Percentiles rank a stretch among this genome's conserved stretches.
Conservation (phyloP, 1,139 yeast species). For the Debaryomyces psychrophilus region DNA sequence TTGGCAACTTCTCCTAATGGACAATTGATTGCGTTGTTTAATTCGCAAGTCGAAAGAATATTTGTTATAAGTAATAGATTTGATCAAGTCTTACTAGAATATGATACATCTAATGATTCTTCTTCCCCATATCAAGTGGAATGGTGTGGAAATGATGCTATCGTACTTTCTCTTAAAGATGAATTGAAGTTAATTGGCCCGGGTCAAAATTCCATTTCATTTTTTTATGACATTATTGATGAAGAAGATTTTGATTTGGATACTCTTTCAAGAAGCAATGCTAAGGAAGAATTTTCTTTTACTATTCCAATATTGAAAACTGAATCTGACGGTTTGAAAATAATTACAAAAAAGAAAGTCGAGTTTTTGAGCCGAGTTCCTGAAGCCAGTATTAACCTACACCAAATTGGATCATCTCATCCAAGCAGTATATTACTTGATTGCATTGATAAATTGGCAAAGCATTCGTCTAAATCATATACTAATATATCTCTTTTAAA, state of each 20-base stretch:
- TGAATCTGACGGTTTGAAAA: conserved; percentile 73
- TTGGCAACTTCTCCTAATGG: conserved; percentile 64
- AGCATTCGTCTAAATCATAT: conserved; percentile 81
- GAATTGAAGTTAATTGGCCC: conserved; percentile 77
- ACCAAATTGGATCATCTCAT: conserved; percentile 80
- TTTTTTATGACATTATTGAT: conserved; percentile 43
- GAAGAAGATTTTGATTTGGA: conserved; percentile 36
- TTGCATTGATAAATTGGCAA: conserved; percentile 72
- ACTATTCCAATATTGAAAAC: conserved; percentile 46
- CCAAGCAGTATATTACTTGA: conserved; percentile 84
- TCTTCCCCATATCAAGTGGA: conserved; percentile 48
- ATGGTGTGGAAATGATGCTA: conserved; percentile 91
- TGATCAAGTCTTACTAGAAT: conserved; percentile 55
- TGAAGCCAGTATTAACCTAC: conserved; percentile 58
- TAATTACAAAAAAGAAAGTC: conserved; percentile 59
- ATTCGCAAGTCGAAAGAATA: conserved; percentile 44
- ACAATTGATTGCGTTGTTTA: conserved; percentile 60
- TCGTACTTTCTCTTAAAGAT: conserved; percentile 61
- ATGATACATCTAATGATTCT: conserved; percentile 43
- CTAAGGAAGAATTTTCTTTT: conserved; percentile 29
- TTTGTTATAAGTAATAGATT: conserved; percentile 58
- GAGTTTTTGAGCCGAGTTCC: conserved; percentile 72
- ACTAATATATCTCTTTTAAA: conserved; percentile 66
- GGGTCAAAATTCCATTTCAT: conserved; percentile 57
- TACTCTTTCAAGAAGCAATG: conserved; percentile 18